A percentile compares a stretch with the other conserved stretches of the same genome.
Evolutionary conservation across 371 early-diverging fungal species (phyloP).

Genomic region (Amoeboaphelidium protococcarum): DNA sequence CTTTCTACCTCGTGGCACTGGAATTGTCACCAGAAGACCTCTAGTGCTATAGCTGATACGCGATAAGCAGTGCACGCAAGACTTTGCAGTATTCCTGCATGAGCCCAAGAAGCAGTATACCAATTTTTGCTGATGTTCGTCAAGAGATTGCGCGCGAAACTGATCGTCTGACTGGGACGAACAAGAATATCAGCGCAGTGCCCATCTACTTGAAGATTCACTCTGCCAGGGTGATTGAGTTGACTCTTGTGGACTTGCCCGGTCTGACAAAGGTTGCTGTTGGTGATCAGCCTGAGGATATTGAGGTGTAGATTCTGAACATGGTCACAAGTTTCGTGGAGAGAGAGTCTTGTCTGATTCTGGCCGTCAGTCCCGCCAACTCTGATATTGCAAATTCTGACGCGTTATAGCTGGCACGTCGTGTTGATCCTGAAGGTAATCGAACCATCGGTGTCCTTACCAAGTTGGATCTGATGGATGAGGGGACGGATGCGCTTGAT

Average conservation of each 20-base stretch:
- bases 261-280: constrained; percentile 44
- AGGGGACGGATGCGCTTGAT: constrained; percentile 67
- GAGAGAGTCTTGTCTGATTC: constrained; percentile 65
- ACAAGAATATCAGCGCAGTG: constrained; percentile 48
- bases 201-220: constrained; percentile 72
- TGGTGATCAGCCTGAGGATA: constrained; percentile 66
- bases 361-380: constrained; percentile 81
- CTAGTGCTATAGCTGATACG: constrained; percentile 57
- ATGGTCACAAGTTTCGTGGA: constrained; percentile 56
- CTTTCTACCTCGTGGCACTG: constrained; percentile 74
- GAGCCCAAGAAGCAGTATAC: constrained; percentile 27
- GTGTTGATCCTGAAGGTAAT: constrained; percentile 62
- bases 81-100: constrained; percentile 6
- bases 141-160: constrained; percentile 75
- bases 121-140: constrained; percentile 51
- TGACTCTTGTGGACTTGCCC: constrained; percentile 81
- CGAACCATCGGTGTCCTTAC: constrained; percentile 80
- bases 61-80: neutral
- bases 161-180: constrained; percentile 46
- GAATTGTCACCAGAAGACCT: constrained; percentile 77
- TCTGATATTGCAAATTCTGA: constrained; percentile 80
- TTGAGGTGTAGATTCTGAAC: constrained; percentile 58
- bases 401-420: constrained; percentile 64
- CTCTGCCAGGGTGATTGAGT: constrained; percentile 53
- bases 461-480: constrained; percentile 85